phyloP scores from a whole-genome alignment of 2,329 filamentous ascomycete genomes.

The Neonectria ditissima region DNA sequence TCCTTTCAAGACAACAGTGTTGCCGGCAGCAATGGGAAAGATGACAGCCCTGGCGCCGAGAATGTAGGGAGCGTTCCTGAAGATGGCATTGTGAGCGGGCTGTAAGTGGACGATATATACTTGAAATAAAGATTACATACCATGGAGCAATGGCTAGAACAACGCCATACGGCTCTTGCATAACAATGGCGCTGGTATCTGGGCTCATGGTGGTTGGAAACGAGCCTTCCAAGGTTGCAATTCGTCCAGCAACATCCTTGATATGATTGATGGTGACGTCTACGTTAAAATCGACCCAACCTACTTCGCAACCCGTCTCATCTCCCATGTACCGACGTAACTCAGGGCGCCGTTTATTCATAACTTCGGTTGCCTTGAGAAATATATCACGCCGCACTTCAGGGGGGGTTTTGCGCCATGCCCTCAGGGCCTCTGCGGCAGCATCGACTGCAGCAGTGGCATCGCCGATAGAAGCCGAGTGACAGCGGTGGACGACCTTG shows the following conservation, averaged over 20 bases:
- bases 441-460: conserved; percentile 64
- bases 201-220: conserved; percentile 51
- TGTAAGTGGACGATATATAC: neutral
- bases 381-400: conserved; percentile 75
- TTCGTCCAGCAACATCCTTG: conserved; percentile 57
- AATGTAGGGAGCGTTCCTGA: conserved; percentile 69
- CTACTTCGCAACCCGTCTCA: conserved; percentile 57
- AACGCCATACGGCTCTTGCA: conserved; percentile 83
- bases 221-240: conserved; percentile 53
- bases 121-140: conserved; percentile 58
- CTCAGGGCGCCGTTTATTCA: conserved; percentile 71
- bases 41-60: conserved; percentile 66
- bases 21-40: conserved; percentile 80
- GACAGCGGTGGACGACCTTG: conserved; percentile 65
- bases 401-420: conserved; percentile 75
- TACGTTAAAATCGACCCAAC: conserved; percentile 58
- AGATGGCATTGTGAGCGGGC: neutral
- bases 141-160: conserved; percentile 84
- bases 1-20: conserved; percentile 80
- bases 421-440: conserved; percentile 75
- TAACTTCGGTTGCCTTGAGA: conserved; percentile 73
- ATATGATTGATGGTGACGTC: conserved; percentile 52
- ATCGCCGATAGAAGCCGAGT: conserved; percentile 66
- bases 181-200: conserved; percentile 66
- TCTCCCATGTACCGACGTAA: conserved; percentile 67